phyloP scores from a whole-genome alignment of 371 early-diverging fungal genomes.

The Amoeboaphelidium occidentale region DNA sequence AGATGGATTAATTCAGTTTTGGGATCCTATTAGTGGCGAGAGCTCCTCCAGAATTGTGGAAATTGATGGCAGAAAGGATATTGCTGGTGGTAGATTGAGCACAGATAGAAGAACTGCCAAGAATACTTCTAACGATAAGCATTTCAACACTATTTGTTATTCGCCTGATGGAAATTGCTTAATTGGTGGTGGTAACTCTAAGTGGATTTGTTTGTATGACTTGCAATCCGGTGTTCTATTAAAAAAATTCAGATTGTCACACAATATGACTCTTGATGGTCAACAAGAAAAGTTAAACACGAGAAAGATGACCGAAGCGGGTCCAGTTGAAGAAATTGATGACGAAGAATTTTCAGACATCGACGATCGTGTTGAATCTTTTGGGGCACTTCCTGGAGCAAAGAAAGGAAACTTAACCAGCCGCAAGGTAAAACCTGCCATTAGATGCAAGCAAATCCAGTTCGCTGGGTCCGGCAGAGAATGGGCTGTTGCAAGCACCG shows the following conservation, averaged over 20 bases:
- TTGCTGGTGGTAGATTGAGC: constrained; percentile 57
- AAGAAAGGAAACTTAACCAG: constrained; percentile 48
- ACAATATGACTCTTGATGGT: constrained; percentile 76
- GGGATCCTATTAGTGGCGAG: constrained; percentile 30
- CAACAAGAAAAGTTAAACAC: constrained; percentile 66
- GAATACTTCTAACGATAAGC: constrained; percentile 56
- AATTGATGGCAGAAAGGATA: constrained; percentile 80
- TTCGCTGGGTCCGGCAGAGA: constrained; percentile 81
- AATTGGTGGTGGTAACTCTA: constrained; percentile 78
- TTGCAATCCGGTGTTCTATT: constrained; percentile 40
- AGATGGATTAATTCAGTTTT: constrained; percentile 76
- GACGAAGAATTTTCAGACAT: constrained; percentile 43
- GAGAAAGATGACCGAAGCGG: constrained; percentile 81
- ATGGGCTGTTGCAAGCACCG: constrained; percentile 90
- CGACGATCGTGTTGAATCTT: constrained; percentile 41
- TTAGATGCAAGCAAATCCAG: constrained; percentile 49
- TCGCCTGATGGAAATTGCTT: constrained; percentile 75
- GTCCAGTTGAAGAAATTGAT: constrained; percentile 52
- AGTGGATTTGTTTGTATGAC: constrained; percentile 86
- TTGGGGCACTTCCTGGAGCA: constrained; percentile 52
- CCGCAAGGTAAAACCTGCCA: constrained; percentile 43
- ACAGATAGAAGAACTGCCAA: constrained; percentile 51
- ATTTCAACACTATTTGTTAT: constrained; percentile 75
- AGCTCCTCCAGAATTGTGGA: constrained; percentile 8
- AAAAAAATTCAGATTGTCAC: constrained; percentile 66